Evolutionary conservation across 208 protist genomes (phyloP), one percentile per base, ranked within the genome.

Genomic region (Sergeia podlipaevii): DNA sequence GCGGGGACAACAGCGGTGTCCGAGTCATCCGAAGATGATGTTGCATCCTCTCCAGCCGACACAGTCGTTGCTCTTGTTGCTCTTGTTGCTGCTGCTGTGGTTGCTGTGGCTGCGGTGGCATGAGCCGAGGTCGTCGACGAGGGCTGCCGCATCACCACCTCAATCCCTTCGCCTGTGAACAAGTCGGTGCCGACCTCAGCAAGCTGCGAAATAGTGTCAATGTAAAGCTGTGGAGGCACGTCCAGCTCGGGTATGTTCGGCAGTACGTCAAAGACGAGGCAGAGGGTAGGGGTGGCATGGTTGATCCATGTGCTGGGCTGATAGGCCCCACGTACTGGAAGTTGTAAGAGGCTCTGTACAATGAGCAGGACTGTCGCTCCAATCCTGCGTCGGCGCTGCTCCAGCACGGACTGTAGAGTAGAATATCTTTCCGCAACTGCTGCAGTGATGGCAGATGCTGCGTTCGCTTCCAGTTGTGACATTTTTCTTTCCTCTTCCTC

Each of bases 241-340:
- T 61, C 69, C 23, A 75, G 64, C 11, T 65, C 60, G 0, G 52
- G 63, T 24, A 81, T 45, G 11, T 11, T 26, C 1, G 69, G 74
- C 74, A 65, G 69, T 39, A 69, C 57, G 29, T 73, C 69, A 5
- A 81, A 48, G 27, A 76, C 28, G 45, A 73, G 72, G 54, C 53
- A 70, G 13, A 81, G 56, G 4, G 77, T 48, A 8, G 65, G 65
- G 44, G 70, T 49, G 3, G 65, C 45, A 23, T 60, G 33, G 54
- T 34, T 28, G 36, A 55, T 41, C 38, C 47, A 51, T n/a, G n/a
- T n/a, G n/a, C n/a, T n/a, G n/a, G n/a, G n/a, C n/a, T n/a, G n/a
- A 38, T n/a, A n/a, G 11, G 34, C 11, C 34, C 34, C 13, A 11
- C 13, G n/a, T n/a, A n/a, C n/a, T n/a, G n/a, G n/a, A n/a, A n/a